Percentiles rank a stretch among this genome's conserved stretches.
These are phyloP conservation scores for Daldinia decipiens DNA, from an alignment of 495 filamentous ascomycete species.

Conservation along the genomic window DNA sequence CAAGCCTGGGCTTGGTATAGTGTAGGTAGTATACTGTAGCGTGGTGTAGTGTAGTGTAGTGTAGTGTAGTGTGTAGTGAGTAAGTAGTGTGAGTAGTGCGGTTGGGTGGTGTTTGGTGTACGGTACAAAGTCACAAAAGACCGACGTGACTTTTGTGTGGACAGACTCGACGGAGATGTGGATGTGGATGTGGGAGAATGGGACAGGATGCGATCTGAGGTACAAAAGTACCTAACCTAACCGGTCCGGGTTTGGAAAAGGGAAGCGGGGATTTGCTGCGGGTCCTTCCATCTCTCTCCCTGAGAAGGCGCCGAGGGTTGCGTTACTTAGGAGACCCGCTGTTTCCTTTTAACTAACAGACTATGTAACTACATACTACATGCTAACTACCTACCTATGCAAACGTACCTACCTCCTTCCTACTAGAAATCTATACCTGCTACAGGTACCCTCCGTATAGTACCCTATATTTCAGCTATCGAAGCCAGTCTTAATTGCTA, in stretches of 20 bases:
- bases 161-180: slow-evolving; percentile 29
- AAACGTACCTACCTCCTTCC: not conserved
- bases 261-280: slow-evolving; percentile 35
- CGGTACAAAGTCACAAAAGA: slow-evolving; percentile 33
- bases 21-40: slow-evolving; percentile 31
- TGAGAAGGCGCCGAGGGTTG: slow-evolving; percentile 48
- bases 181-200: slow-evolving; percentile 36
- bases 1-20: slow-evolving; percentile 38
- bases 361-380: not conserved
- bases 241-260: slow-evolving; percentile 13
- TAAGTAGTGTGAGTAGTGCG: slow-evolving; percentile 23
- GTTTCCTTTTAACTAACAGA: slow-evolving; percentile 15
- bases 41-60: slow-evolving; percentile 19
- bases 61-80: slow-evolving; percentile 21
- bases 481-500: slow-evolving; percentile 2
- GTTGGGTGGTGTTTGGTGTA: slow-evolving; percentile 36
- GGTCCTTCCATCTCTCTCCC: slow-evolving; percentile 13
- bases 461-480: not conserved
- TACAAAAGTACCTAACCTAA: slow-evolving; percentile 36
- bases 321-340: slow-evolving; percentile 43
- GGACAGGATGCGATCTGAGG: slow-evolving; percentile 33
- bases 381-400: too few species aligned
- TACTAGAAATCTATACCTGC: not conserved
- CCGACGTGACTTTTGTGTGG: slow-evolving; percentile 46
- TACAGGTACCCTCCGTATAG: not conserved